These are phyloP conservation scores for Phytophthora ohioensis DNA, from an alignment of 352 stramenopile genomes.

Conservation along the genomic window DNA sequence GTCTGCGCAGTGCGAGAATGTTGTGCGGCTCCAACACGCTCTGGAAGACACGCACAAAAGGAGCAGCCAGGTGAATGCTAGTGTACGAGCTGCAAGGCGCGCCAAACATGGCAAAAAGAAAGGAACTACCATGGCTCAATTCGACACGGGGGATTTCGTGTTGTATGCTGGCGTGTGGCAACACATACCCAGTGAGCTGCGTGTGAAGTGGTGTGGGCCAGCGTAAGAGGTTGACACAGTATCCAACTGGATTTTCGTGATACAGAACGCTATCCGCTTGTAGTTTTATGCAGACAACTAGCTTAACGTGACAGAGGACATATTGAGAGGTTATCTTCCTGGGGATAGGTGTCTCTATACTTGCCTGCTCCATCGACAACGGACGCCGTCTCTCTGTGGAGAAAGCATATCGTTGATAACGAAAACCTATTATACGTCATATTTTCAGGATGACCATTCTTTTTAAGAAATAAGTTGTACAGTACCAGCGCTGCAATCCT, in stretches of 20 bases:
- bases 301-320: slow-evolving; percentile 13
- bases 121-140: slow-evolving; percentile 24
- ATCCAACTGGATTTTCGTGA: slow-evolving; percentile 32
- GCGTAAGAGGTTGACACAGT: slow-evolving; percentile 8
- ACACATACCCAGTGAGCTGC: slow-evolving; percentile 14
- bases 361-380: too few species aligned
- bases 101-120: slow-evolving; percentile 1
- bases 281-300: slow-evolving; percentile 28
- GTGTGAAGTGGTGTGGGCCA: slow-evolving; percentile 30
- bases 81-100: not conserved
- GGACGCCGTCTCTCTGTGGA: too few species aligned
- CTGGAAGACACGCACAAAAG: not conserved
- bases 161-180: slow-evolving; percentile 33
- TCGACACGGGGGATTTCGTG: slow-evolving; percentile 29
- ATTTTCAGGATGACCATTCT: too few species aligned
- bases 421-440: too few species aligned
- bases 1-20: not conserved
- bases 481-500: too few species aligned
- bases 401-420: too few species aligned
- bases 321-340: not conserved
- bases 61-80: not conserved
- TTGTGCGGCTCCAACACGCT: not conserved
- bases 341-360: too few species aligned
- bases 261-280: slow-evolving; percentile 17
- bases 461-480: too few species aligned